Base-by-base conservation (phyloP, 306 rosid genomes). In the Pueraria montana region DNA sequence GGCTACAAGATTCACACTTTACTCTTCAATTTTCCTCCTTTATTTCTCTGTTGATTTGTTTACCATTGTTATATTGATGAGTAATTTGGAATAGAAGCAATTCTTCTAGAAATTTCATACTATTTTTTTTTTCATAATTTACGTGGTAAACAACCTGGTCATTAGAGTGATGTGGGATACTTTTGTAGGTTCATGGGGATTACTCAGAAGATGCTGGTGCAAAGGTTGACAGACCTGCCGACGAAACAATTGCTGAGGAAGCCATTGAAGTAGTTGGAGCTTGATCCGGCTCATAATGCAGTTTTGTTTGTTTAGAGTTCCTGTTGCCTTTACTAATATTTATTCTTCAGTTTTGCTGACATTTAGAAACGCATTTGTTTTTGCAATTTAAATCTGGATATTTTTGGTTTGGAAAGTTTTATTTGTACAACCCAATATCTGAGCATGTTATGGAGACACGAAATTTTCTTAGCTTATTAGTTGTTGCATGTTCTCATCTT, bases 111-210 rank as follows among this genome's bases (percentile, higher is more conserved):
- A 36, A 3, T n/a, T n/a, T n/a, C 17, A 12, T 43, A 0, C 16
- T 0, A 40, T 6, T 38, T 8, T 38, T 17, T 36, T 36, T 16
- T 16, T 13, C 4, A 5, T 7, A 64, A 8, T 2, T 17, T 6
- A 62, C n/a, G n/a, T n/a, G n/a, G n/a, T n/a, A n/a, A n/a, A n/a
- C n/a, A 69, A 18, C 43, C 20, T 40, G 14, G 11, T 64, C 3
- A 4, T 10, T 72, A 6, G 43, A 14, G 45, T 59, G 34, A 68
- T 76, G 0, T 62, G 12, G n/a, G n/a, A n/a, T n/a, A n/a, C n/a
- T n/a, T n/a, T n/a, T n/a, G 45, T 75, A 95, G 99, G 98, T 95
- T 73, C 97, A 95, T 6, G 99, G 98, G 2, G 98, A 94, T 79
- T 86, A 88, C 80, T 87, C 91, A 0, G 99, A 95, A 78, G 98